Evolutionary conservation across 2,329 filamentous ascomycete species (phyloP).

Genomic region (Nemania sp.): DNA sequence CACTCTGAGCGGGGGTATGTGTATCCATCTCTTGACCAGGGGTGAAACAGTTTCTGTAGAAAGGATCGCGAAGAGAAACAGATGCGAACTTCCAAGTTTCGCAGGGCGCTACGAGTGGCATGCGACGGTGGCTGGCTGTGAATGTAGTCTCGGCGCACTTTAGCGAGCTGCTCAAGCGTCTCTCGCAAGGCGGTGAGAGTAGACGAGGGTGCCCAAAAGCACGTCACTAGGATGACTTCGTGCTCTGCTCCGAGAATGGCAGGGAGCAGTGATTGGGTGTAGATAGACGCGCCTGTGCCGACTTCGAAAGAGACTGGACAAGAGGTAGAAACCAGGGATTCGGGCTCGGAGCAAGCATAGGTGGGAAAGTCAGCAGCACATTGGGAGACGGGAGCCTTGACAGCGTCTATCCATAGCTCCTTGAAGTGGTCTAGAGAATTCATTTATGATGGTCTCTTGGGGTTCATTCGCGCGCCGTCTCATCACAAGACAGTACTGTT

Average conservation of each 20-base stretch:
- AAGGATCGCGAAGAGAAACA: constrained; percentile 77
- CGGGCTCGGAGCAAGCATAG: constrained; percentile 50
- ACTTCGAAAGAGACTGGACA: constrained; percentile 54
- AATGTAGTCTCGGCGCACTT: constrained; percentile 45
- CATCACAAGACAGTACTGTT: background rate
- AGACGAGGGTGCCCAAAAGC: constrained; percentile 76
- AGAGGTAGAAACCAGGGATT: constrained; percentile 55
- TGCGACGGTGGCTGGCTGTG: constrained; percentile 35
- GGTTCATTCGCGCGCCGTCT: background rate
- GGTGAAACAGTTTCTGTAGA: constrained; percentile 76
- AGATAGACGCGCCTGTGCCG: constrained; percentile 63
- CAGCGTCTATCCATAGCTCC: constrained; percentile 32
- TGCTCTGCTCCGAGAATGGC: constrained; percentile 62
- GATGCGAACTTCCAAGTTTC: constrained; percentile 65
- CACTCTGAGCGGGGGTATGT: constrained; percentile 64
- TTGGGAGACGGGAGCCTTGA: constrained; percentile 15
- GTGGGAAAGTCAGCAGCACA: constrained; percentile 50
- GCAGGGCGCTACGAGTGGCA: constrained; percentile 21
- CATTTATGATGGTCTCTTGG: constrained; percentile 20
- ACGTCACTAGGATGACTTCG: constrained; percentile 78
- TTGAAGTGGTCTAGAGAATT: constrained; percentile 28
- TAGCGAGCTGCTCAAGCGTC: constrained; percentile 63
- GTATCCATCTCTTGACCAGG: constrained; percentile 64
- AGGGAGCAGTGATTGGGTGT: constrained; percentile 59
- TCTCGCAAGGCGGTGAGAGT: constrained; percentile 62